These are phyloP conservation scores for Cucurbitaria berberidis DNA, from an alignment of 2,329 filamentous ascomycete genomes.

Conservation along the genomic window DNA sequence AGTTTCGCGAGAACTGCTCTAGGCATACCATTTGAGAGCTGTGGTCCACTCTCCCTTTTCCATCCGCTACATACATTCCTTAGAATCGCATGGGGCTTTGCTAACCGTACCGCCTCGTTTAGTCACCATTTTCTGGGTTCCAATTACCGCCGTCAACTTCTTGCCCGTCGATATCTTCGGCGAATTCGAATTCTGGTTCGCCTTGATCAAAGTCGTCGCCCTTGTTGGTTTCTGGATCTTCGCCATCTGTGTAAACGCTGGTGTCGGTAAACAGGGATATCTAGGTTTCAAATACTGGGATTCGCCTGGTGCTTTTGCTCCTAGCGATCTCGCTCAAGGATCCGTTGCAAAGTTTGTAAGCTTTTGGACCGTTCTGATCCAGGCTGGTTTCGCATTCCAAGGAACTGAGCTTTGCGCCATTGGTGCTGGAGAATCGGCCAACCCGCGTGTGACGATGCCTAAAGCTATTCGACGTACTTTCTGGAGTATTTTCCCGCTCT, in stretches of 20 bases:
- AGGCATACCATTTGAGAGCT: too few species aligned
- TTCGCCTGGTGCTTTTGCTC: constrained; percentile 70
- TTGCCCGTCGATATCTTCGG: constrained; percentile 75
- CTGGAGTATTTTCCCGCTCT: constrained; percentile 74
- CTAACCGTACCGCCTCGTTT: too few species aligned
- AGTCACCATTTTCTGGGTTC: constrained; percentile 73
- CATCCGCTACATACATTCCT: too few species aligned
- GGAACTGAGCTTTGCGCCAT: constrained; percentile 79
- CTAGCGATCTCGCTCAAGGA: constrained; percentile 67
- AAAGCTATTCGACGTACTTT: constrained; percentile 76
- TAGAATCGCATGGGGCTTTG: too few species aligned
- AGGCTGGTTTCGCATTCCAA: constrained; percentile 73
- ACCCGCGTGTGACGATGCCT: constrained; percentile 75
- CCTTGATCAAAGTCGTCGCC: constrained; percentile 76
- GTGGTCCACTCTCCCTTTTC: too few species aligned
- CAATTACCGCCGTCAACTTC: constrained; percentile 73
- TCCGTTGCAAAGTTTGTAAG: constrained; percentile 68
- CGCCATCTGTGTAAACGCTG: constrained; percentile 75
- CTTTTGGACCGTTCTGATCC: constrained; percentile 72
- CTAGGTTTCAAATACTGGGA: constrained; percentile 77
- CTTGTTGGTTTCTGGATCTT: constrained; percentile 79
- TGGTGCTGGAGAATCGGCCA: constrained; percentile 76
- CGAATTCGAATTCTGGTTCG: constrained; percentile 80
- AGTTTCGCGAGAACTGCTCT: too few species aligned
- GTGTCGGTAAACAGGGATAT: constrained; percentile 69